Evolutionary conservation across 2,329 filamentous ascomycete genomes (phyloP).

Genomic region (Phaeosphaeria sp.): DNA sequence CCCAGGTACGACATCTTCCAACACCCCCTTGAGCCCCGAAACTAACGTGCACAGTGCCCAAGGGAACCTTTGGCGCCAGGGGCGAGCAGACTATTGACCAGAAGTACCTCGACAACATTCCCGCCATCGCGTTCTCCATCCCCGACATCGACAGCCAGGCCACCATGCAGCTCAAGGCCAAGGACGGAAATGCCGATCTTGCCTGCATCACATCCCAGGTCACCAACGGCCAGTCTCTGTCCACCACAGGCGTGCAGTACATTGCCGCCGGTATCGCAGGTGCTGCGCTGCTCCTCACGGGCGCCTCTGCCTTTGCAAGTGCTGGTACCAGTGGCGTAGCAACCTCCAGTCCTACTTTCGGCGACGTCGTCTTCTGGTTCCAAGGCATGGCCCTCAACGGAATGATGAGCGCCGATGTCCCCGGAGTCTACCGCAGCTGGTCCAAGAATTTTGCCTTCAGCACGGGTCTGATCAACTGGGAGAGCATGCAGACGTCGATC

Average conservation of each 20-base stretch:
- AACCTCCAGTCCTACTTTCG: slow-evolving; percentile 81
- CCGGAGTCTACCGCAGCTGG: slow-evolving; percentile 86
- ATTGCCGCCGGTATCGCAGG: slow-evolving; percentile 84
- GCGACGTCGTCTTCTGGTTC: slow-evolving; percentile 86
- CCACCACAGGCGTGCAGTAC: slow-evolving; percentile 79
- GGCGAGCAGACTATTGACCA: slow-evolving; percentile 76
- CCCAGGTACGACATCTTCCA: slow-evolving; percentile 66
- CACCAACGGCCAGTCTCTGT: slow-evolving; percentile 84
- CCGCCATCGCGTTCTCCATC: slow-evolving; percentile 85
- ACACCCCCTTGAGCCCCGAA: neutral
- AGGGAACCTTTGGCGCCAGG: slow-evolving; percentile 73
- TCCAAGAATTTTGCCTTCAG: slow-evolving; percentile 94
- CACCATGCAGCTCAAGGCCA: slow-evolving; percentile 73
- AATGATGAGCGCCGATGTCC: slow-evolving; percentile 92
- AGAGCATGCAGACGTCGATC: slow-evolving; percentile 78
- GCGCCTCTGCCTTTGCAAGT: slow-evolving; percentile 70
- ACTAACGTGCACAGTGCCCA: slow-evolving; percentile 65
- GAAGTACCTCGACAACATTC: slow-evolving; percentile 76
- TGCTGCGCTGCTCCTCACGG: slow-evolving; percentile 78
- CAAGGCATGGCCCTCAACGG: slow-evolving; percentile 94
- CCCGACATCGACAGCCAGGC: slow-evolving; percentile 90
- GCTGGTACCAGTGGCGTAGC: slow-evolving; percentile 61
- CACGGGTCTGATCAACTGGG: slow-evolving; percentile 83
- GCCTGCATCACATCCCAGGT: slow-evolving; percentile 85
- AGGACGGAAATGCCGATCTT: slow-evolving; percentile 67